Base-by-base conservation (phyloP, 441 rosid genomes). In the Gossypium schwendimanii region DNA sequence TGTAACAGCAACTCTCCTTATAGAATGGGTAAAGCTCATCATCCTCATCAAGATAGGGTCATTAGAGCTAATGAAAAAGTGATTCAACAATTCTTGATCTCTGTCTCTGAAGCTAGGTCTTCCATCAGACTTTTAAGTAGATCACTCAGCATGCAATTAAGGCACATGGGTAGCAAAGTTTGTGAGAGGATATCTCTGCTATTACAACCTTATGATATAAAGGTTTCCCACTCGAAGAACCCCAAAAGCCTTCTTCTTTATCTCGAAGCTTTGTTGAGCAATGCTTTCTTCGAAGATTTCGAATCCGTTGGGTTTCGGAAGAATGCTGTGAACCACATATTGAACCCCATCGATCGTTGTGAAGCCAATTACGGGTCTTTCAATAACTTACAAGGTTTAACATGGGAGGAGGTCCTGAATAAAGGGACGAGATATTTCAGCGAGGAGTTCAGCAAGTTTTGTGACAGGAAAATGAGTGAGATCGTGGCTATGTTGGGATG, bases 391-490 rank as follows among this genome's bases (percentile, higher is more conserved):
- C 83, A 78, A 71, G 89, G 83, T 70, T 74, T 95, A 70, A 90
- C 95, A 18, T 95, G 99, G 99, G 97, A 93, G 60, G 97, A 91
- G 78, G 98, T 95, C 0, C 76, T 95, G 82, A 89, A 80, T 69
- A 87, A 88, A 62, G 98, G 99, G 71, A 93, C 98, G 0, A 89
- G 85, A 76, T 92, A 95, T 85, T 95, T 95, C 86, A 89, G 96
- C 17, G 97, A 93, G 75, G 95, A 93, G 60, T 95, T 93, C 60
- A 95, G 99, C 81, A 76, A 81, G 76, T 95, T 95, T 63, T 93
- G 99, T 79, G 99, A 95, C 33, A 77, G 97, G 85, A 93, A 93
- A 81, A 93, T 95, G 99, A 95, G 95, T 39, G 98, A 93, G 74
- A 92, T 95, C 75, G 95, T 91, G 69, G 85, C 87, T 0, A 86